A percentile compares a stretch with the other conserved stretches of the same genome.
Evolutionary conservation across 202 grass and related monocot genomes (phyloP).

Genomic region (Setaria italica): DNA sequence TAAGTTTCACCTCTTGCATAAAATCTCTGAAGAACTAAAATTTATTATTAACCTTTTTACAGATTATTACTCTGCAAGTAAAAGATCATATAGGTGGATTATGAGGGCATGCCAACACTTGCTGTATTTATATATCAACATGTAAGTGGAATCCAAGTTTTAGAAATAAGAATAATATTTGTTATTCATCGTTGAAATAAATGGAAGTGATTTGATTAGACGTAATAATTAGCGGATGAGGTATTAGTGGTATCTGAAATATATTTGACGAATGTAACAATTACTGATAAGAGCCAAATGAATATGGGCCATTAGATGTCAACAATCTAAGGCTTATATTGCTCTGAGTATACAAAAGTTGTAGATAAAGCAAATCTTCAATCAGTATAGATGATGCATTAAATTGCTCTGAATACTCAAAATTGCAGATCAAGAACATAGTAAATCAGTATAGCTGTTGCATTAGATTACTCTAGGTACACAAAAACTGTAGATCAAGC

Average conservation of each 20-base stretch:
- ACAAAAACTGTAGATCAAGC: neutral
- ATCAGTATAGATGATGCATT: neutral
- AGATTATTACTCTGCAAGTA: neutral
- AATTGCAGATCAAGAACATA: neutral
- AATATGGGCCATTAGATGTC: neutral
- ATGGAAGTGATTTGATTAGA: neutral
- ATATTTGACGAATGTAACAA: neutral
- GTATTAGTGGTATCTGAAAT: neutral
- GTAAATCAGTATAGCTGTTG: neutral
- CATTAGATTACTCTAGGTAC: conserved; percentile 1
- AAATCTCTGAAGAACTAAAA: neutral
- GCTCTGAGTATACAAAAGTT: conserved; percentile 2
- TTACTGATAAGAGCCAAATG: neutral
- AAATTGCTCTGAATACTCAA: neutral
- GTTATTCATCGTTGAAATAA: neutral
- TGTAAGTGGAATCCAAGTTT: neutral
- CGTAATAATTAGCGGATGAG: neutral
- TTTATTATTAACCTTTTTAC: conserved; percentile 10
- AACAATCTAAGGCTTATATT: neutral
- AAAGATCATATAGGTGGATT: conserved; percentile 17
- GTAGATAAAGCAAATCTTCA: neutral
- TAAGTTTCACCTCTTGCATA: conserved; percentile 28
- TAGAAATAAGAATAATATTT: neutral
- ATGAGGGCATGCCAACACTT: neutral
- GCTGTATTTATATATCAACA: conserved; percentile 1